Percentiles rank a stretch among this genome's conserved stretches.
Conservation (phyloP, 495 filamentous ascomycete genomes). For the Xylaria palmicola region DNA sequence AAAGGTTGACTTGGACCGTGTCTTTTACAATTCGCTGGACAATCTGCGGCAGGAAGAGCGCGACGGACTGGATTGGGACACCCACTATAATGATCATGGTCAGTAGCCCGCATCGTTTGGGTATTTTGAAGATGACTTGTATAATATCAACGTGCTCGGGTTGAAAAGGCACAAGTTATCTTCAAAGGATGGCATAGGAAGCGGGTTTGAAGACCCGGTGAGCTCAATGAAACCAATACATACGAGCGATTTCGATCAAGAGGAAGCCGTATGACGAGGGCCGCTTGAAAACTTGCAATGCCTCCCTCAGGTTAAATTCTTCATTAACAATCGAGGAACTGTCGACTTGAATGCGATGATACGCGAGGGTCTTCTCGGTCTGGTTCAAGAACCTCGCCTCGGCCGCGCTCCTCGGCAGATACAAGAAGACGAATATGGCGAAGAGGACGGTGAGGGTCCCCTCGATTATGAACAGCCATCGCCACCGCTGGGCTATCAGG, state of each 20-base stretch:
- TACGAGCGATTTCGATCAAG: constrained; percentile 56
- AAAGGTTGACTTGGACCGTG: constrained; percentile 71
- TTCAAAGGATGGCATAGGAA: background rate
- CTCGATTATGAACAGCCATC: constrained; percentile 77
- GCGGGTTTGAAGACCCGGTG: background rate
- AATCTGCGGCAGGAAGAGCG: constrained; percentile 74
- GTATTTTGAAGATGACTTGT: background rate
- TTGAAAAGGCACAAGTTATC: background rate
- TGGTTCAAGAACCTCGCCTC: constrained; percentile 62
- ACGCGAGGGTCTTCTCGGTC: constrained; percentile 68
- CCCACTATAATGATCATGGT: constrained; percentile 55
- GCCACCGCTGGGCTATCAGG: constrained; percentile 56
- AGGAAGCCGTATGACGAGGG: constrained; percentile 64
- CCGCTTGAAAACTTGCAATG: constrained; percentile 62
- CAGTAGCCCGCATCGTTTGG: background rate
- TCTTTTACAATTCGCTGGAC: constrained; percentile 60
- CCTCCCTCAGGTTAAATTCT: constrained; percentile 63
- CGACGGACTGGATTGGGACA: constrained; percentile 69
- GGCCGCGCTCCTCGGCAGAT: constrained; percentile 63
- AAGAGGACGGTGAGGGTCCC: constrained; percentile 64
- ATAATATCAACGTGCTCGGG: background rate
- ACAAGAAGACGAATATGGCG: constrained; percentile 66
- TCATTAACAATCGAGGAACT: constrained; percentile 71
- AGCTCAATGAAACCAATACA: constrained; percentile 1
- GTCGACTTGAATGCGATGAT: constrained; percentile 72